Conservation (phyloP, 305 asterid genomes). For the Solanum hybrid region DNA sequence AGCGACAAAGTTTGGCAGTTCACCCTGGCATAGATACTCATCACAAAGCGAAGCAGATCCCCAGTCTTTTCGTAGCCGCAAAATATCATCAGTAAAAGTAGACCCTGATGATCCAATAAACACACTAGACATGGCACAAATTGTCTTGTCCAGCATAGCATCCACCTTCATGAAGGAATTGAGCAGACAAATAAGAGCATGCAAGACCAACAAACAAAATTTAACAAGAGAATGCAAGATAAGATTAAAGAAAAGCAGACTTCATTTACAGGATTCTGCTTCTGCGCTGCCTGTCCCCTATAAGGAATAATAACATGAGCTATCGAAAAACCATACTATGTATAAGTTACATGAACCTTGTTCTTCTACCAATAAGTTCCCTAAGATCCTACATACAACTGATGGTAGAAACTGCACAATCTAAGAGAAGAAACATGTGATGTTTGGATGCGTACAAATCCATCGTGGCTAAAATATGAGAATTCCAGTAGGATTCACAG, state of each 20-base stretch:
- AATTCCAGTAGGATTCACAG: background rate
- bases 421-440: background rate
- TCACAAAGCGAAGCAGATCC: constrained; percentile 79
- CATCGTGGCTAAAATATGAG: background rate
- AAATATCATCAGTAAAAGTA: constrained; percentile 90
- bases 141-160: constrained; percentile 96
- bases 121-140: constrained; percentile 80
- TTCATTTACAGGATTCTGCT: background rate
- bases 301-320: background rate
- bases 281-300: background rate
- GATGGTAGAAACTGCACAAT: background rate
- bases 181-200: background rate
- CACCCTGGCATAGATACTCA: constrained; percentile 74
- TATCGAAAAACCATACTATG: background rate
- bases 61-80: constrained; percentile 87
- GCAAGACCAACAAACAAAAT: background rate
- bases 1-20: constrained; percentile 68
- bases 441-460: background rate
- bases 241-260: background rate
- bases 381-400: background rate
- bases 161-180: constrained; percentile 48
- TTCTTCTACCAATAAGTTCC: background rate
- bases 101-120: constrained; percentile 92
- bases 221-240: background rate
- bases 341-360: background rate